phyloP scores from a whole-genome alignment of 2,329 filamentous ascomycete genomes.

The Aureobasidium melanogenum region DNA sequence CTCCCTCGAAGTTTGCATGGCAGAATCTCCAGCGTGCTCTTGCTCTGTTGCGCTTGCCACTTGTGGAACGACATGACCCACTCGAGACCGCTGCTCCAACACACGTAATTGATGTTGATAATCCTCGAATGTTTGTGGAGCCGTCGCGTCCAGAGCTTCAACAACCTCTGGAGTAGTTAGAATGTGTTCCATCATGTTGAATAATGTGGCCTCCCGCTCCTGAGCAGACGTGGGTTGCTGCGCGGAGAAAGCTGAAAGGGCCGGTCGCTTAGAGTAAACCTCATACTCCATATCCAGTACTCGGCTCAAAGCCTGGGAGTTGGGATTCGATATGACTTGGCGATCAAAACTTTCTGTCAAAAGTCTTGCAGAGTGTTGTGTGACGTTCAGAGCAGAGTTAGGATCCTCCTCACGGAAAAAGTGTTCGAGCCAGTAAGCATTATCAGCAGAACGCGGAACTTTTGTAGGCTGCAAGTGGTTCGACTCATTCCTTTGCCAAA shows the following conservation, averaged over 20 bases:
- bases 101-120: neutral
- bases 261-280: neutral
- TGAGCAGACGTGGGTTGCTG: neutral
- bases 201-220: neutral
- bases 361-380: neutral
- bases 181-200: slow-evolving; percentile 4
- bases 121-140: neutral
- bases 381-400: neutral
- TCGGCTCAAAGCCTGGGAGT: neutral
- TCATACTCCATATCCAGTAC: slow-evolving; percentile 2
- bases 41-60: neutral
- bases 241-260: neutral
- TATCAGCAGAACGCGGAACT: neutral
- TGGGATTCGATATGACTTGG: neutral
- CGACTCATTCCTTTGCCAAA: slow-evolving; percentile 5
- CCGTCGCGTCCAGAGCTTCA: neutral
- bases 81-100: neutral
- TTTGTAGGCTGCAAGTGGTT: neutral
- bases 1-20: neutral
- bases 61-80: neutral
- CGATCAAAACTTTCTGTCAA: neutral
- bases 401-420: neutral
- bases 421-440: neutral
- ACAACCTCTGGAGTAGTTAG: neutral
- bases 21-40: neutral